A percentile compares a stretch with the other conserved stretches of the same genome.
Evolutionary conservation across 306 rosid species (phyloP).

Genomic region (Dryas octopetala): DNA sequence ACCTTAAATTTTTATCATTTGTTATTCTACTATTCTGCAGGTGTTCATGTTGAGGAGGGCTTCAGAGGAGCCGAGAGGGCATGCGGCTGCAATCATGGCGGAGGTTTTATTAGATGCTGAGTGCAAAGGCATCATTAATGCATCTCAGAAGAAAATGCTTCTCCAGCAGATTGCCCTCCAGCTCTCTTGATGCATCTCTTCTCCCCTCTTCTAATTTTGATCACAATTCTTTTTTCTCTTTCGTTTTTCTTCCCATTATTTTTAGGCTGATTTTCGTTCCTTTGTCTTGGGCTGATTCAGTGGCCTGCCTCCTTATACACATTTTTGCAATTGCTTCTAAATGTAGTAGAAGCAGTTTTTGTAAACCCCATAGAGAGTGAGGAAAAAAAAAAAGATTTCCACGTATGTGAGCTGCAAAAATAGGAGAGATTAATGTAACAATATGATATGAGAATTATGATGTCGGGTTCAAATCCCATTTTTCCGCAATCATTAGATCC

Average conservation of each 20-base stretch:
- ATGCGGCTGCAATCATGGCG: constrained; percentile 68
- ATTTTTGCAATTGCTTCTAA: not conserved
- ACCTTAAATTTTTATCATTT: not conserved
- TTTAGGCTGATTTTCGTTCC: not conserved
- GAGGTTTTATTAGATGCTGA: constrained; percentile 74
- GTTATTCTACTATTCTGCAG: constrained; percentile 23
- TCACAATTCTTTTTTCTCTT: not conserved
- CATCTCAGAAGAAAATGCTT: constrained; percentile 63
- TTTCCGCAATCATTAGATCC: not conserved
- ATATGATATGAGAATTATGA: not conserved
- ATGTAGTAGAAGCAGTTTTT: constrained; percentile 10
- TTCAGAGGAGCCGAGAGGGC: constrained; percentile 76
- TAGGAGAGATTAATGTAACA: not conserved
- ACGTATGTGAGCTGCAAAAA: not conserved
- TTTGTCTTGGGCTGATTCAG: not conserved
- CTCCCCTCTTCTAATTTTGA: not conserved
- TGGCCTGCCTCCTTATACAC: not conserved
- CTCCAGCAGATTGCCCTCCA: constrained; percentile 64
- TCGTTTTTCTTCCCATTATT: not conserved
- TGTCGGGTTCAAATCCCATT: not conserved
- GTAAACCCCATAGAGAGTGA: not conserved
- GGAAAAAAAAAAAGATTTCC: not conserved
- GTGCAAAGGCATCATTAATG: constrained; percentile 62
- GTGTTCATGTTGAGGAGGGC: constrained; percentile 67
- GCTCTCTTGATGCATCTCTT: constrained; percentile 42